Percentiles rank a stretch among this genome's conserved stretches.
Conservation (phyloP, 345 rosid species). For the Draba incana region DNA sequence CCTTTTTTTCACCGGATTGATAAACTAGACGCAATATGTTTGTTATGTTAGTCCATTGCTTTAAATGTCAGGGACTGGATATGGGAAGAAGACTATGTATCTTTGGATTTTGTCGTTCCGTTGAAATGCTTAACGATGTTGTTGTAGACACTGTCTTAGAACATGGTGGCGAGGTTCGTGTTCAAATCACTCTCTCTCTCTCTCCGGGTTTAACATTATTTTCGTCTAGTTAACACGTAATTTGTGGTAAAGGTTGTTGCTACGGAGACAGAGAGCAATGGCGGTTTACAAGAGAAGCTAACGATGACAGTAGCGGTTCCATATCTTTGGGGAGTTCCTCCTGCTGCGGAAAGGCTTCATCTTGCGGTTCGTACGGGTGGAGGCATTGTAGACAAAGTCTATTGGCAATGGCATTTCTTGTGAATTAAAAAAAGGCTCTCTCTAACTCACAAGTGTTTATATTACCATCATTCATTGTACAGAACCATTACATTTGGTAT, state of each 20-base stretch:
- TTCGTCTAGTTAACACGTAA: neutral
- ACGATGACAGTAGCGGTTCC: conserved; percentile 94
- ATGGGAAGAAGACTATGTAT: conserved; percentile 93
- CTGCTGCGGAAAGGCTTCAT: conserved; percentile 91
- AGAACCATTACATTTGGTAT: conserved; percentile 35
- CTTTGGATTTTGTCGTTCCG: conserved; percentile 91
- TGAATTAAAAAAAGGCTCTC: conserved; percentile 35
- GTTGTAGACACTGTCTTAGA: conserved; percentile 91
- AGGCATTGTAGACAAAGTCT: conserved; percentile 89
- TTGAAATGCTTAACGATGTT: conserved; percentile 96
- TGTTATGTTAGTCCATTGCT: neutral
- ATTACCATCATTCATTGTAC: conserved; percentile 40
- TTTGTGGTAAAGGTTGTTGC: conserved; percentile 59
- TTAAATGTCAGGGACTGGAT: conserved; percentile 72
- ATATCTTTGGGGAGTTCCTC: conserved; percentile 96
- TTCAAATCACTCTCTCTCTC: neutral
- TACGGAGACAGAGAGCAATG: conserved; percentile 76
- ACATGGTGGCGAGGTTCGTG: conserved; percentile 88
- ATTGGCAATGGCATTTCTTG: conserved; percentile 94
- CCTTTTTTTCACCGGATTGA: neutral
- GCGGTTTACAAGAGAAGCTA: conserved; percentile 87
- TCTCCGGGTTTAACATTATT: neutral
- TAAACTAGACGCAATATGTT: neutral
- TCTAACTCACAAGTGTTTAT: conserved; percentile 37
- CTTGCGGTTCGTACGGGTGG: conserved; percentile 91